Base-by-base conservation (phyloP, 441 rosid genomes). In the Lepidium campestre region DNA sequence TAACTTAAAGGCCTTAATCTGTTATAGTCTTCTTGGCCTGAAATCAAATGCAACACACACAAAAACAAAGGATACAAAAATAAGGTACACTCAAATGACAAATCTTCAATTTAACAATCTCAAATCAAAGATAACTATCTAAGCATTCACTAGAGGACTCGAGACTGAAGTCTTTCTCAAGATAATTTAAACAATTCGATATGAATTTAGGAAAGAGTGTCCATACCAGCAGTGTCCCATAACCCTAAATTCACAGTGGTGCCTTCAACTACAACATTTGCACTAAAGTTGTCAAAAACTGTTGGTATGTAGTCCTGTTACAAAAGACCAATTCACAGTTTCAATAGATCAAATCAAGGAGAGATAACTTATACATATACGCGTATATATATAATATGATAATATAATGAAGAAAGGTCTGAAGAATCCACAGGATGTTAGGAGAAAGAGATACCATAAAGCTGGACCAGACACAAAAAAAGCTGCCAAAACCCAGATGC, bases 201-300 rank as follows among this genome's bases (percentile, higher is more conserved):
- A 35, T 25, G 22, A 36, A 22, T 10, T 22, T 7, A n/a, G 39
- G 20, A 50, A 25, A 44, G 46, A 73, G 70, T 45, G 73, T 57
- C 37, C 47, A 65, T 90, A 93, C 99, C 99, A 81, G 97, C 99
- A 45, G 99, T 94, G 44, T 94, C 99, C 99, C 99, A 94, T 22
- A 94, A 88, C 7, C 99, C 99, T 63, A 94, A 79, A 75, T 91
- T 94, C 20, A 91, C 96, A 67, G 94, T 89, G 70, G 79, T 88
- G 72, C 96, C 93, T 82, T 94, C 99, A 56, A 84, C 89, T 15
- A 85, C 83, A 63, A 94, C 96, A 76, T 91, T 94, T 71, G 99
- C 99, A 77, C 97, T 94, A 83, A 94, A 94, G 80, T 94, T 91
- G 77, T 94, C 97, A 47, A 94, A 94, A 49, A 91, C 97, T 29